Base-by-base conservation (phyloP, 2,329 filamentous ascomycete species). In the Meredithiella fracta region DNA sequence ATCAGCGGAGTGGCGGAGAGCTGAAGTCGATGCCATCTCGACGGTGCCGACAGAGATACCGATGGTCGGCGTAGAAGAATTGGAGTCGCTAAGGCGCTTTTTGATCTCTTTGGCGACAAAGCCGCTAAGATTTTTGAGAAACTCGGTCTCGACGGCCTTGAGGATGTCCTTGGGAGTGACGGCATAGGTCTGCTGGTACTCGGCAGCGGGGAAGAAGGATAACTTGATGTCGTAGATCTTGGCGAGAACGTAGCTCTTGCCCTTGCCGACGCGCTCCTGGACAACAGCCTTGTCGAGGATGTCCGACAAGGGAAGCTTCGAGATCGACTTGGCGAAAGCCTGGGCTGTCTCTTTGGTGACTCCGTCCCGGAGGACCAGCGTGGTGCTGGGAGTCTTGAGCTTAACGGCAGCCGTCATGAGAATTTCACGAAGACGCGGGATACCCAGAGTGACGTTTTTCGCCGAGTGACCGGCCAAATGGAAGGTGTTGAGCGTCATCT, bases 401-500 rank as follows among this genome's bases (percentile, higher is more conserved):
- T 84, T 79, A 53, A 82, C 79, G 65, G 86, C 92, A 25, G 92
- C 92, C 51, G 92, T 97, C 92, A 98, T 98, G 61, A 98, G 79
- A 63, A 98, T 96, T 77, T 98, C 92, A 72, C 92, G 79, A 20
- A 98, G 77, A 71, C 92, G 88, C 58, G 92, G 92, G 65, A 98
- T 97, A 86, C 92, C 92, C 20, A 96, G 79, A 0, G 92, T 98
- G 66, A 98, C 94, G 77, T 98, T 98, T 76, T 96, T 97, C 29
- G 92, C 85, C 20, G 92, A 90, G 74, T 97, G 91, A 65, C 92
- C 92, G 68, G 92, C 92, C 79, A 98, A 86, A 78, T 98, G 92
- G 79, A 98, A 98, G 26, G 94, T 98, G 71, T 98, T 98, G 56
- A 98, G 73, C 6, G 94, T 98, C 94, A 98, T 98, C 68, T 98